Conservation (phyloP, 2,329 filamentous ascomycete species). For the Fusarium sp. region DNA sequence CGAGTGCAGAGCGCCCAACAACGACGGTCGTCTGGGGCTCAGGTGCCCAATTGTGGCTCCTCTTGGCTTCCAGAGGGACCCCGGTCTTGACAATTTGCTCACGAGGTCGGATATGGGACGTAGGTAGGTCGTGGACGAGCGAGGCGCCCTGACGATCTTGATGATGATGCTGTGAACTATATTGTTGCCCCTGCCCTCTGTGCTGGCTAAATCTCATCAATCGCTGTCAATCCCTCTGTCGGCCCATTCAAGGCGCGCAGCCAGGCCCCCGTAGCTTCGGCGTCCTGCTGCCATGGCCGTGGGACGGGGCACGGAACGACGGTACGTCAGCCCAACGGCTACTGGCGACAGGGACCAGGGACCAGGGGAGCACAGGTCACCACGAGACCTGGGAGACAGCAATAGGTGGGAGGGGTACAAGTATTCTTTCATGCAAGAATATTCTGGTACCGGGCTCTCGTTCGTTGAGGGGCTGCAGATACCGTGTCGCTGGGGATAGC, state of each 20-base stretch:
- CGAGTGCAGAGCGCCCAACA: conserved; percentile 9
- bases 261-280: conserved; percentile 8
- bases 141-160: conserved; percentile 32
- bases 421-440: conserved; percentile 14
- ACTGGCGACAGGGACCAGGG: conserved; percentile 19
- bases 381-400: conserved; percentile 10
- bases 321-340: conserved; percentile 24
- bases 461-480: background rate
- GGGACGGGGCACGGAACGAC: conserved; percentile 21
- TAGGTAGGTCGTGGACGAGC: background rate
- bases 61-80: conserved; percentile 9
- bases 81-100: conserved; percentile 14
- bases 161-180: conserved; percentile 1
- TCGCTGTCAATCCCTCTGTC: background rate
- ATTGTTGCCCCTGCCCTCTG: background rate
- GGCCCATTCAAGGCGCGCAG: conserved; percentile 4
- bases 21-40: conserved; percentile 5
- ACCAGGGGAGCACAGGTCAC: conserved; percentile 16
- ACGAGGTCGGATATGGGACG: conserved; percentile 22
- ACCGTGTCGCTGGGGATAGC: conserved; percentile 15
- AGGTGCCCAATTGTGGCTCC: conserved; percentile 37
- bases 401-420: background rate
- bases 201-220: background rate
- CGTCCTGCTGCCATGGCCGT: conserved; percentile 33
- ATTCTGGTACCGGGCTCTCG: background rate